Conservation (phyloP, 768 basidiomycete genomes). For the Pisolithus microcarpus region DNA sequence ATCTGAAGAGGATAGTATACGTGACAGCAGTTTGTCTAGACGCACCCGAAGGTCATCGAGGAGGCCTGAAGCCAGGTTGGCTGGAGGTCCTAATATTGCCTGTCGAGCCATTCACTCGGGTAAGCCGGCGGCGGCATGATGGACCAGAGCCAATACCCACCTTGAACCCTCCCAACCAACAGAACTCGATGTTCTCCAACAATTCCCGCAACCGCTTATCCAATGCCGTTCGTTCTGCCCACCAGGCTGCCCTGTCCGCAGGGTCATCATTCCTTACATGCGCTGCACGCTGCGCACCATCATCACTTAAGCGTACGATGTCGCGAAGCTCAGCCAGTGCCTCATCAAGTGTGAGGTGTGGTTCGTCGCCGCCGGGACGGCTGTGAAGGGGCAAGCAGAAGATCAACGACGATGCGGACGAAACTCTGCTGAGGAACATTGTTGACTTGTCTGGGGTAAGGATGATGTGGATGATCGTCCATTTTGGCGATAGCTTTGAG, state of each 20-base stretch:
- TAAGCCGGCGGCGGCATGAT: background rate
- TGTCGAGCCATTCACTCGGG: constrained; percentile 17
- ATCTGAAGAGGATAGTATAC: constrained; percentile 52
- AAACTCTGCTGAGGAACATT: constrained; percentile 76
- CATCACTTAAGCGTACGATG: constrained; percentile 75
- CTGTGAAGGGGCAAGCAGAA: constrained; percentile 88
- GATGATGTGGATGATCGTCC: constrained; percentile 80
- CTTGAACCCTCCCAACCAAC: constrained; percentile 47
- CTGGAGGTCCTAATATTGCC: constrained; percentile 57
- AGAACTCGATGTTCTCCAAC: constrained; percentile 83
- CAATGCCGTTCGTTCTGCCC: constrained; percentile 71
- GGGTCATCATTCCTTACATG: constrained; percentile 61
- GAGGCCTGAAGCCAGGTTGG: constrained; percentile 34
- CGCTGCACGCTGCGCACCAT: constrained; percentile 64
- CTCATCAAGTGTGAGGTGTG: constrained; percentile 66
- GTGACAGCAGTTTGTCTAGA: constrained; percentile 71
- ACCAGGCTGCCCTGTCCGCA: constrained; percentile 71
- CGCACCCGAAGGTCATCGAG: constrained; percentile 55
- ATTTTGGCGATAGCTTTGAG: constrained; percentile 56
- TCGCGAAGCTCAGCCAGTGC: constrained; percentile 69
- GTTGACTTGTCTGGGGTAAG: constrained; percentile 78
- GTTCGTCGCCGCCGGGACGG: constrained; percentile 63
- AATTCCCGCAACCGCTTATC: constrained; percentile 70
- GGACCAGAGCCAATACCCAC: background rate
- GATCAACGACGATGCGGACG: constrained; percentile 45